Percentiles rank a stretch among this genome's conserved stretches.
These are phyloP conservation scores for Bacterosira constricta DNA, from an alignment of 108 stramenopile genomes.

Conservation along the genomic window DNA sequence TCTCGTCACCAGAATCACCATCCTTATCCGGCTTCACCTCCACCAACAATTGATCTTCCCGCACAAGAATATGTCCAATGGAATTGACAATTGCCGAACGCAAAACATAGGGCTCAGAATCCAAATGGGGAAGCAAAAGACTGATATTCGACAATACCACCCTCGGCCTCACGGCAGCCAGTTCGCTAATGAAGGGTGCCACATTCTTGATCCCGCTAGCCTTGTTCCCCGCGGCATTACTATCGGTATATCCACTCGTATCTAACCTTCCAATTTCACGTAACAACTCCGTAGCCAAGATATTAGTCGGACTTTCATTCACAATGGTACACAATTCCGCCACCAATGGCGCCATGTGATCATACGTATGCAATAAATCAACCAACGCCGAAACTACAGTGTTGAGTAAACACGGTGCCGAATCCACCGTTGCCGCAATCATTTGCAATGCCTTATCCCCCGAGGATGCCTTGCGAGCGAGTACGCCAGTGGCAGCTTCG, in stretches of 20 bases:
- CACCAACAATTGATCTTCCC: conserved; percentile 36
- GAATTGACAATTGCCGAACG: conserved; percentile 80
- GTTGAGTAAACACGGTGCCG: conserved; percentile 49
- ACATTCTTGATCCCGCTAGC: conserved; percentile 82
- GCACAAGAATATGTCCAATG: conserved; percentile 66
- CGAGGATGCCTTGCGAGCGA: conserved; percentile 66
- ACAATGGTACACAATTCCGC: conserved; percentile 77
- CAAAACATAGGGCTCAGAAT: conserved; percentile 76
- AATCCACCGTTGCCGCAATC: conserved; percentile 72
- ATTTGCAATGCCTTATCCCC: conserved; percentile 72
- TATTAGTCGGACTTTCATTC: conserved; percentile 48
- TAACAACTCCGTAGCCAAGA: conserved; percentile 67
- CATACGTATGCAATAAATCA: conserved; percentile 86
- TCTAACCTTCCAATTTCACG: conserved; percentile 80
- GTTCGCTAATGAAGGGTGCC: conserved; percentile 75
- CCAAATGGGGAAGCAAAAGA: conserved; percentile 74
- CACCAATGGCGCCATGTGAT: conserved; percentile 78
- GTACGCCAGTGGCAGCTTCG: conserved; percentile 69
- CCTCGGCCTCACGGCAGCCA: conserved; percentile 62
- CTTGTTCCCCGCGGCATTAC: conserved; percentile 53
- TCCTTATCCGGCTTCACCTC: conserved; percentile 32
- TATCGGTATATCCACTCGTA: conserved; percentile 34
- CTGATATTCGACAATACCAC: conserved; percentile 69
- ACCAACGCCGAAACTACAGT: conserved; percentile 82
- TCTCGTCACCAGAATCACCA: conserved; percentile 8